Evolutionary conservation across 805 yeast genomes (phyloP), one percentile per base, ranked within the genome.

Genomic region (Wickerhamomyces bovis): DNA sequence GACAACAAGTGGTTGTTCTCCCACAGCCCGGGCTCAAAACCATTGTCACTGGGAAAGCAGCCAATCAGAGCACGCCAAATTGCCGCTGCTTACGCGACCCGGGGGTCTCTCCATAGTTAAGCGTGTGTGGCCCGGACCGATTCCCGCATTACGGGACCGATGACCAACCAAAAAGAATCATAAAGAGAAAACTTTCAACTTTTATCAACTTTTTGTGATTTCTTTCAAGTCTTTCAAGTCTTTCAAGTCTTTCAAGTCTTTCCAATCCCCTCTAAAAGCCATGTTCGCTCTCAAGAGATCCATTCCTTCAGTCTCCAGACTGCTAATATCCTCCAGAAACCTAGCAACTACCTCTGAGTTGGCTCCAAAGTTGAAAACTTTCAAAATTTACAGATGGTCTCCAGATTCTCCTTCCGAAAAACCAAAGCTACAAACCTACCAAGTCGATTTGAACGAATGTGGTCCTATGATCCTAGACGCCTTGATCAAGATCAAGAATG

Each of bases 401-500:
- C 99, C 99, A 47, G 99, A 94, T 66, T 80, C 88, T 44, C 99
- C 99, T 44, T 89, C 87, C 57, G 82, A 80, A 56, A 88, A 90
- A 76, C 99, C 99, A 50, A 73, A 75, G 54, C 77, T 94, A 80
- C 83, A 88, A 70, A 76, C 78, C 53, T 94, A 85, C 72, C 76
- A 87, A 56, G 76, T 94, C 43, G 95, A 94, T 68, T 78, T 94
- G 67, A 85, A 89, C 71, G 72, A 83, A 44, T 88, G 96, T 72
- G 99, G 99, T 53, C 99, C 99, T 47, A 94, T 94, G 99, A 85
- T 94, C 44, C 76, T 94, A 63, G 99, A 94, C 69, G 99, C 98
- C 23, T 70, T 94, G 50, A 69, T 94, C 56, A 90, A 90, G 72
- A 89, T 94, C 70, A 94, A 94, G 71, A 89, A 92, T 69, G 99